These are phyloP conservation scores for Botryosphaeria agaves DNA, from an alignment of 2,329 filamentous ascomycete species.

Conservation along the genomic window DNA sequence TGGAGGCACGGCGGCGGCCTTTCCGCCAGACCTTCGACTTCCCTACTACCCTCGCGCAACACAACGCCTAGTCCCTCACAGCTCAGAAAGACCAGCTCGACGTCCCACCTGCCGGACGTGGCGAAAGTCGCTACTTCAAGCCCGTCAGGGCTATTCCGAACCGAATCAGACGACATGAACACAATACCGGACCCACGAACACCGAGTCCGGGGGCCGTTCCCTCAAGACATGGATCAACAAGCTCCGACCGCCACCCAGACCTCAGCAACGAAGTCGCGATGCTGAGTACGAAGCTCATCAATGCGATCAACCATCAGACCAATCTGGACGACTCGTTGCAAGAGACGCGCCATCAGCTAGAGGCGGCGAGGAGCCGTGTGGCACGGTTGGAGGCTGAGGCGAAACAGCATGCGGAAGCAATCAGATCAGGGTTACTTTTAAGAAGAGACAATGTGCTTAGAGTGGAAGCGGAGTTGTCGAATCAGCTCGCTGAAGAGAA, in stretches of 20 bases:
- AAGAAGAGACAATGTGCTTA: conserved; percentile 54
- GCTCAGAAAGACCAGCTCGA: background rate
- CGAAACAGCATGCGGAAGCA: conserved; percentile 50
- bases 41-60: background rate
- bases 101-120: background rate
- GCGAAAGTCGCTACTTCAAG: background rate
- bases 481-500: conserved; percentile 24
- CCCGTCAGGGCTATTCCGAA: background rate
- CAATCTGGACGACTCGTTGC: conserved; percentile 72
- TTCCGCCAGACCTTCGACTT: too few species aligned
- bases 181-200: conserved; percentile 42
- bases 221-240: conserved; percentile 23
- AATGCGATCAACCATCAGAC: conserved; percentile 97
- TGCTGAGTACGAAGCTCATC: conserved; percentile 86
- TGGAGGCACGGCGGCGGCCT: too few species aligned
- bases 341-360: conserved; percentile 67
- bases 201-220: conserved; percentile 17
- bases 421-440: conserved; percentile 61
- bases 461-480: conserved; percentile 21
- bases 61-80: background rate
- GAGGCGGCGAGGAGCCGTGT: conserved; percentile 54
- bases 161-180: conserved; percentile 26
- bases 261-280: conserved; percentile 61
- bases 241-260: conserved; percentile 37
- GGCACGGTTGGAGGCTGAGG: conserved; percentile 48